Conservation (phyloP, 2,329 filamentous ascomycete species). For the Pseudofabraea citricarpa region DNA sequence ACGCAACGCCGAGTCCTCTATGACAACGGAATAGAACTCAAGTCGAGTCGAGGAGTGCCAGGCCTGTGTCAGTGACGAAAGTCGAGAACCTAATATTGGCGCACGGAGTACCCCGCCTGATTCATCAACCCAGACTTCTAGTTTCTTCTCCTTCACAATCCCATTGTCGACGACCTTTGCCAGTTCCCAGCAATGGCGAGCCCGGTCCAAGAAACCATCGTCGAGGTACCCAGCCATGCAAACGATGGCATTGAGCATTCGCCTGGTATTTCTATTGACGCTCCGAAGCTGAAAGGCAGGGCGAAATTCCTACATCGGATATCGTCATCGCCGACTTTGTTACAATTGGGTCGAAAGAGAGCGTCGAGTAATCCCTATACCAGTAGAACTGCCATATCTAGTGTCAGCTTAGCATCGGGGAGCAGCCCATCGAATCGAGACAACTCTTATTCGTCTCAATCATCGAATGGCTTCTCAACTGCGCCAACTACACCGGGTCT, state of each 20-base stretch:
- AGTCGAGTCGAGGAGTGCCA: too few species aligned
- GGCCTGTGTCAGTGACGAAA: too few species aligned
- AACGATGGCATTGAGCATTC: conserved; percentile 18
- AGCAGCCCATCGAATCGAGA: conserved; percentile 22
- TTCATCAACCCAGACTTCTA: background rate
- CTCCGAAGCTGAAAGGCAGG: conserved; percentile 24
- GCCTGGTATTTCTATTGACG: conserved; percentile 21
- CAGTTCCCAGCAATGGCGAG: conserved; percentile 16
- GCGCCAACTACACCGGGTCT: conserved; percentile 25
- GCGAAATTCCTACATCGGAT: conserved; percentile 28
- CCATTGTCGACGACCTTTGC: background rate
- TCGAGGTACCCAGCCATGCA: conserved; percentile 10
- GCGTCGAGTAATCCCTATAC: conserved; percentile 26
- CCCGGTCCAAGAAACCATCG: conserved; percentile 15
- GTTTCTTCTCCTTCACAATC: background rate
- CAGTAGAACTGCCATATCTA: conserved; percentile 22
- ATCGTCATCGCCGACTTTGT: conserved; percentile 28
- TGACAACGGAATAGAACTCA: too few species aligned
- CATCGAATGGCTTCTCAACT: conserved; percentile 21
- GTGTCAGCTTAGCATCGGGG: conserved; percentile 24
- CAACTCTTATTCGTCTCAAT: conserved; percentile 19
- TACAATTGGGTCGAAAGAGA: conserved; percentile 22
- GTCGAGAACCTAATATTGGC: too few species aligned
- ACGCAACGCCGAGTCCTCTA: too few species aligned
- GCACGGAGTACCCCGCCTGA: background rate